Evolutionary conservation across 352 stramenopile species (phyloP), one percentile per base, ranked within the genome.

Genomic region (Globisporangium lucens): DNA sequence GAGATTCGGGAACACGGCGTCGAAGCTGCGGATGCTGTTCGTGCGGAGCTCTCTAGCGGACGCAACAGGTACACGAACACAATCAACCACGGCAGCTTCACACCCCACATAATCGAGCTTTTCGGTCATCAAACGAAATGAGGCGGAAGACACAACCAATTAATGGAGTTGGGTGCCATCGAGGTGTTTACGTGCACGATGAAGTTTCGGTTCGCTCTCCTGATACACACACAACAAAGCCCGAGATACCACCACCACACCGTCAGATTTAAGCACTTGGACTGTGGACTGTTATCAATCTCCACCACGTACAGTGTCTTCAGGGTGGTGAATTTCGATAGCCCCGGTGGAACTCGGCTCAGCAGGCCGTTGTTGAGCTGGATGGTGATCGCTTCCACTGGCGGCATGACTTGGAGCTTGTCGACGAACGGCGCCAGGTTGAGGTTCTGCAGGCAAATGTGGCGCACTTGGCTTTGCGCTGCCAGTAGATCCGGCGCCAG

Each of bases 341-440:
- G 20, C 12, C 56, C 56, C 30, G 56, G 33, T 27, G 56, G 33
- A 17, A 61, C 22, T 20, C 10, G 22, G 2, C 8, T 13, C 17
- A 61, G 56, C 56, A 41, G 33, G 30, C 20, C 56, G 33, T 61
- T 61, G 30, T 61, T 41, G 30, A 61, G 56, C 56, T 49, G 29
- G 22, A 49, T 41, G n/a, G 20, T 61, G 30, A 27, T 17, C 33
- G 29, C 56, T 15, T 49, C 30, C 20, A 10, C 17, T 46, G 56
- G 56, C 56, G 35, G 56, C 20, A 61, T 61, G 0, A 20, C 15
- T 7, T 35, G 46, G 20, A 61, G 8, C 17, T 10, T 61, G 12
- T 46, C 56, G 13, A 8, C n/a, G 22, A 49, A 22, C 10, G 20
- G 36, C n/a, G n/a, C 33, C 56, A 61, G 22, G 33, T 61, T 61